Conservation (phyloP, 768 basidiomycete genomes). For the Coprinellus micaceus region DNA sequence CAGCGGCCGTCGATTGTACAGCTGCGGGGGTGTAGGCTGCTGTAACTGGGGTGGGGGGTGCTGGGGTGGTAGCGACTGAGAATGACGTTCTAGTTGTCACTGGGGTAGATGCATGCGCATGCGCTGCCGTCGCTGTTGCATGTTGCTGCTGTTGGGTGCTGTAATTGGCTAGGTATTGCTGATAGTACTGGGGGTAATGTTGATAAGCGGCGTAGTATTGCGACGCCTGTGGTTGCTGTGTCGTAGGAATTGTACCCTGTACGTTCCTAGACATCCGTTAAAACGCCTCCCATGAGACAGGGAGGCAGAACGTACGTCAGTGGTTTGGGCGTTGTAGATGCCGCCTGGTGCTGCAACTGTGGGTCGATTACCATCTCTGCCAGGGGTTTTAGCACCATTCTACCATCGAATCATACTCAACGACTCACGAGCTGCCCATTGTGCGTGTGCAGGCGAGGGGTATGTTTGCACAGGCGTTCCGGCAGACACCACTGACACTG, state of each 20-base stretch:
- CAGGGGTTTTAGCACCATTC: constrained; percentile 1
- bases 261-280: not conserved
- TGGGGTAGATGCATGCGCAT: not conserved
- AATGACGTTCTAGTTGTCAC: not conserved
- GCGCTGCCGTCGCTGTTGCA: not conserved
- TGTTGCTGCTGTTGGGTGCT: not conserved
- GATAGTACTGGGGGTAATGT: constrained; percentile 4
- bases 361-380: constrained; percentile 66
- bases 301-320: not conserved
- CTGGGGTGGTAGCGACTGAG: not conserved
- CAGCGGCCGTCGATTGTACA: constrained; percentile 14
- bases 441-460: constrained; percentile 10
- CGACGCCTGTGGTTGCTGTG: not conserved
- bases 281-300: no score
- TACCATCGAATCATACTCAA: not conserved
- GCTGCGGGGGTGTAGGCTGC: constrained; percentile 9
- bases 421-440: constrained; percentile 7
- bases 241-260: not conserved
- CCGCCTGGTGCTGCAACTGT: constrained; percentile 58
- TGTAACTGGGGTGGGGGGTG: constrained; percentile 8
- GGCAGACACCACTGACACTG: not conserved
- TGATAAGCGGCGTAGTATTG: not conserved
- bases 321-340: not conserved
- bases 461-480: constrained; percentile 5
- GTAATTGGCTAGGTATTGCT: not conserved